Evolutionary conservation across 2,329 filamentous ascomycete genomes (phyloP).

Genomic region (Diaporthe destruens): DNA sequence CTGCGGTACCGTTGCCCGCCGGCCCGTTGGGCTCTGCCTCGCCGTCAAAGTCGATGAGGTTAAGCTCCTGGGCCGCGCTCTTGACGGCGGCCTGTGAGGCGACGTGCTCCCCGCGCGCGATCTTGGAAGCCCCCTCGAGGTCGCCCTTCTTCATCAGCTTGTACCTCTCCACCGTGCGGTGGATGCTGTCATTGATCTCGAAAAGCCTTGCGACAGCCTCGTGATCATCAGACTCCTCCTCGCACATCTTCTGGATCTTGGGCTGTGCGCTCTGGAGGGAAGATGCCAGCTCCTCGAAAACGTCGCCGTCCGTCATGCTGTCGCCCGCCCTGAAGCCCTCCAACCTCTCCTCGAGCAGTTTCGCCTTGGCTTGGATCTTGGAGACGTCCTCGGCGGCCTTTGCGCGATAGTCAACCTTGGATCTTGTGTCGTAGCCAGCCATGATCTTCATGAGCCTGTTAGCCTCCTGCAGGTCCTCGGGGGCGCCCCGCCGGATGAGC

Average conservation of each 20-base stretch:
- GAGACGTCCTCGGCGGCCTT: slow-evolving; percentile 96
- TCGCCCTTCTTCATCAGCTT: slow-evolving; percentile 97
- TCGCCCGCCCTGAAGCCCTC: slow-evolving; percentile 87
- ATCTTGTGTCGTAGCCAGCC: slow-evolving; percentile 95
- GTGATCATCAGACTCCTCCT: slow-evolving; percentile 96
- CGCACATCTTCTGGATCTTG: slow-evolving; percentile 99
- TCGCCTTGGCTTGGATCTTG: slow-evolving; percentile 96
- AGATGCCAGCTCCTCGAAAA: slow-evolving; percentile 86
- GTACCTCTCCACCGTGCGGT: slow-evolving; percentile 94
- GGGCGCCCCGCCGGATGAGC: slow-evolving; percentile 90
- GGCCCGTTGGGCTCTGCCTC: slow-evolving; percentile 67
- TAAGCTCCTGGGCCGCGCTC: slow-evolving; percentile 79
- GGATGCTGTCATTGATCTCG: slow-evolving; percentile 99
- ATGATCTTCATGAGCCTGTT: slow-evolving; percentile 99
- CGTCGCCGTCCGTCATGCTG: slow-evolving; percentile 75
- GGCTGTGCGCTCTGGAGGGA: slow-evolving; percentile 93
- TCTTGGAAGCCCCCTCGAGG: slow-evolving; percentile 82
- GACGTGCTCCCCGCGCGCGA: slow-evolving; percentile 79
- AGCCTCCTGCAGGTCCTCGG: slow-evolving; percentile 94
- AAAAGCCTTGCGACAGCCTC: slow-evolving; percentile 95
- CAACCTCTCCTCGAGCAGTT: slow-evolving; percentile 90
- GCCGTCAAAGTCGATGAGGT: slow-evolving; percentile 90
- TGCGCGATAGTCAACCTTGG: slow-evolving; percentile 97
- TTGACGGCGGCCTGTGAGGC: slow-evolving; percentile 62
- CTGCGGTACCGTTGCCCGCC: slow-evolving; percentile 48